Percentiles rank a stretch among this genome's conserved stretches.
Conservation (phyloP, 108 stramenopile species). For the Parietichytrium sp. region DNA sequence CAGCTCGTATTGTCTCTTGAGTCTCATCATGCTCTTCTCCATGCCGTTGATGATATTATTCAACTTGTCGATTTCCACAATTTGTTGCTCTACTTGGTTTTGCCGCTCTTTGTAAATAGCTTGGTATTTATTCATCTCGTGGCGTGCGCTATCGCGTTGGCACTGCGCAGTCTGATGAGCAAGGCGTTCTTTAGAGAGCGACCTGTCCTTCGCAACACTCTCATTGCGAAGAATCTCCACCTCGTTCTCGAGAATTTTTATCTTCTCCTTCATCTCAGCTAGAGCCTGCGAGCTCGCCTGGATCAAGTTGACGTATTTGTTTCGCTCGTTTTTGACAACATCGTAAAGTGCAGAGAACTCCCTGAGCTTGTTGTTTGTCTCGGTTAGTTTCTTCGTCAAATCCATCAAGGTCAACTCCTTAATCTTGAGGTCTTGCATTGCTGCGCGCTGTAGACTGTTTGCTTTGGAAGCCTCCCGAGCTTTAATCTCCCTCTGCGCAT, state of each 20-base stretch:
- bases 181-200: conserved; percentile 55
- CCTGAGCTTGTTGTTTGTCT: conserved; percentile 58
- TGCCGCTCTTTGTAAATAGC: conserved; percentile 57
- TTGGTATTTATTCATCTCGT: conserved; percentile 56
- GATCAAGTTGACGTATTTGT: conserved; percentile 67
- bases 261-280: conserved; percentile 70
- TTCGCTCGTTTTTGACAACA: conserved; percentile 67
- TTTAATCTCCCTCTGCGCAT: conserved; percentile 50
- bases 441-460: conserved; percentile 49
- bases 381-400: conserved; percentile 61
- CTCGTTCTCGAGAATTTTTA: conserved; percentile 65
- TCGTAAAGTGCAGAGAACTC: conserved; percentile 69
- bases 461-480: conserved; percentile 51
- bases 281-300: conserved; percentile 61
- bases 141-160: conserved; percentile 56
- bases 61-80: conserved; percentile 65
- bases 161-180: conserved; percentile 57
- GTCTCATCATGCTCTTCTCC: conserved; percentile 63
- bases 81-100: conserved; percentile 65
- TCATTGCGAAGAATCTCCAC: conserved; percentile 69
- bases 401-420: conserved; percentile 62
- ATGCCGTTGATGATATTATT: conserved; percentile 62
- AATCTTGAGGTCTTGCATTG: conserved; percentile 55
- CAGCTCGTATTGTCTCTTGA: conserved; percentile 59
- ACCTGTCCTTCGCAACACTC: conserved; percentile 62